A percentile compares a stretch with the other conserved stretches of the same genome.
Conservation (phyloP, 2,329 filamentous ascomycete species). For the Colletotrichum sp. region DNA sequence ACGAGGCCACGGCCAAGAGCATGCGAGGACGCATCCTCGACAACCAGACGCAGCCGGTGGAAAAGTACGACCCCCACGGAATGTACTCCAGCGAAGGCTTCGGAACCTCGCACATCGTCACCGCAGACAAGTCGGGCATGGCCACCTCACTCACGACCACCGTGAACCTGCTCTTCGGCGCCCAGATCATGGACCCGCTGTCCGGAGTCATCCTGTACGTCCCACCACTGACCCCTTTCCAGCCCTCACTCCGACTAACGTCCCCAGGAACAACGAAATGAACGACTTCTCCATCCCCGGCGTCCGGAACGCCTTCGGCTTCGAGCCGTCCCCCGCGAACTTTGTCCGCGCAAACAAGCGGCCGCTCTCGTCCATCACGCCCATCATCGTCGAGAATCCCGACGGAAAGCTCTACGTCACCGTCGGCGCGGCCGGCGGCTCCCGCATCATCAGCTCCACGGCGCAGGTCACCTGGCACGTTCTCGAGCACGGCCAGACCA, state of each 20-base stretch:
- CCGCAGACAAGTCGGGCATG: constrained; percentile 75
- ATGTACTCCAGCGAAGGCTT: constrained; percentile 72
- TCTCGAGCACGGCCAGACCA: constrained; percentile 66
- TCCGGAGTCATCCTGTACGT: constrained; percentile 78
- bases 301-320: constrained; percentile 81
- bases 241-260: constrained; percentile 20
- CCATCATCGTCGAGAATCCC: constrained; percentile 72
- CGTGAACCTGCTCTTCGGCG: constrained; percentile 86
- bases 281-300: constrained; percentile 88
- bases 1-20: constrained; percentile 58
- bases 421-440: constrained; percentile 80
- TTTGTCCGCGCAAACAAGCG: constrained; percentile 83
- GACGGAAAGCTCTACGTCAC: constrained; percentile 70
- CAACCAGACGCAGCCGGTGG: constrained; percentile 70
- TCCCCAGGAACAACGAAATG: constrained; percentile 63
- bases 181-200: constrained; percentile 76
- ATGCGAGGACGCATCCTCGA: constrained; percentile 76
- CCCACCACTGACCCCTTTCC: constrained; percentile 36
- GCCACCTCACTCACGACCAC: constrained; percentile 86
- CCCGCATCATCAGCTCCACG: constrained; percentile 81
- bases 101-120: constrained; percentile 76
- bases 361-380: constrained; percentile 82
- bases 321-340: constrained; percentile 79
- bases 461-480: constrained; percentile 77
- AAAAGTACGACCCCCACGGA: constrained; percentile 73